Evolutionary conservation across 352 stramenopile species (phyloP).

Genomic region (Aphanomyces euteiches): DNA sequence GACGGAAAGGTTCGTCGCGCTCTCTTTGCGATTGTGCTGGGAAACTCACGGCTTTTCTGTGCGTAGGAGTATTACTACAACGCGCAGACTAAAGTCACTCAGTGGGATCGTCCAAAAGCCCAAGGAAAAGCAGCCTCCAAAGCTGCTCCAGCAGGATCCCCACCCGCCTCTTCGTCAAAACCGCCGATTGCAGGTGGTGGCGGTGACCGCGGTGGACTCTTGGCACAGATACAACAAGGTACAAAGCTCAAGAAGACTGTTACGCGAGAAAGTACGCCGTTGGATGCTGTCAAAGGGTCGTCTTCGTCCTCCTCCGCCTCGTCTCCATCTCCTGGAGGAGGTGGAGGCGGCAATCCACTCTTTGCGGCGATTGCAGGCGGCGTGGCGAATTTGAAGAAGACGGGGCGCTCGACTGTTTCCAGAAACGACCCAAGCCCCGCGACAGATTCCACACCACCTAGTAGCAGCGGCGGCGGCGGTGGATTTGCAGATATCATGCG

Average conservation of each 20-base stretch:
- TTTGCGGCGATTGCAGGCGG: conserved; percentile 27
- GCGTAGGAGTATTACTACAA: conserved; percentile 89
- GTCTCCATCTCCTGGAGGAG: conserved; percentile 18
- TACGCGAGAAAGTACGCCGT: conserved; percentile 63
- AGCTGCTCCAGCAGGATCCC: conserved; percentile 33
- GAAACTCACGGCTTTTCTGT: neutral
- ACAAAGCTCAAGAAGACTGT: conserved; percentile 72
- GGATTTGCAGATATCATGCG: conserved; percentile 88
- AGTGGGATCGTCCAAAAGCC: conserved; percentile 62
- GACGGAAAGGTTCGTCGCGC: conserved; percentile 64
- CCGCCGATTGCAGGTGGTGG: conserved; percentile 36
- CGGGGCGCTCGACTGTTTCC: conserved; percentile 8
- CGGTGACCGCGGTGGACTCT: conserved; percentile 44
- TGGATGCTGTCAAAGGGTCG: conserved; percentile 40
- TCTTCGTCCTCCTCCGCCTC: conserved; percentile 5
- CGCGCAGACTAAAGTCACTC: conserved; percentile 82
- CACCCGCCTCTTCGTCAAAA: conserved; percentile 32
- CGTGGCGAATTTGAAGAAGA: conserved; percentile 23
- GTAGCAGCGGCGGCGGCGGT: conserved; percentile 36
- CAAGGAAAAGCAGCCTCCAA: conserved; percentile 39
- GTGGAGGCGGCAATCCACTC: conserved; percentile 29
- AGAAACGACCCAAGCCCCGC: conserved; percentile 11
- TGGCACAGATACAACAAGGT: conserved; percentile 71
- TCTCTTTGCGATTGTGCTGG: too few relatives aligned
- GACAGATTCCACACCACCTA: neutral